Base-by-base conservation (phyloP, 2,329 filamentous ascomycete genomes). In the Ambrosiella xylebori region DNA sequence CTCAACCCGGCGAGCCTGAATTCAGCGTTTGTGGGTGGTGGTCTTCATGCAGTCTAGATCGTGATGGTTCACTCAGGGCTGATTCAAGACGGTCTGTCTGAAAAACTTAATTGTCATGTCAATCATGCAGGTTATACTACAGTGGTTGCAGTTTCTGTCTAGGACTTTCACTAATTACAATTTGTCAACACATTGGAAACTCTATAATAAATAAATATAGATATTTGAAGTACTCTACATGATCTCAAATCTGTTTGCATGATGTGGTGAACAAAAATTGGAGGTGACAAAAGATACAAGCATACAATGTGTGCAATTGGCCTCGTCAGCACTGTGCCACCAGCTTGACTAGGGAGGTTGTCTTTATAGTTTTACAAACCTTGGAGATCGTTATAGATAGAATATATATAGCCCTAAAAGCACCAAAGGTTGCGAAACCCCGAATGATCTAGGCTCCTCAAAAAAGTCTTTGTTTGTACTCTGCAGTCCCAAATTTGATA, bases 311-410 rank as follows among this genome's bases (percentile, higher is more conserved):
- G 59, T 53, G 59, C 45, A 54, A 44, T 53, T 11, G 47, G 38
- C 45, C 17, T 40, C 39, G 15, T 51, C 37, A 38, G 53, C 59
- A 60, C 59, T 61, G 59, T 61, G 38, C 59, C 53, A 61, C 52
- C 53, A 61, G 45, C 51, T 17, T 41, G 56, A 58, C 58, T 54
- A 49, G 54, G 54, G 54, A 36, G 49, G 57, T 53, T 56, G 19
- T 17, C 27, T 27, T 27, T 27, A 27, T 27, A 27, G 3, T 27
- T 27, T n/a, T 52, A n/a, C 39, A 41, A 19, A 37, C 35, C 17
- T 47, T 47, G n/a, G n/a, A 47, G n/a, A n/a, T 15, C n/a, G 19
- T 15, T 27, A 11, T 47, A 17, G n/a, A 47, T 47, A 47, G 19
- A 47, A 5, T 15, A 27, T 1, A 4, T 27, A 27, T 27, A 27